Evolutionary conservation across 345 rosid species (phyloP), one percentile per base, ranked within the genome.

Genomic region (Firmiana major): DNA sequence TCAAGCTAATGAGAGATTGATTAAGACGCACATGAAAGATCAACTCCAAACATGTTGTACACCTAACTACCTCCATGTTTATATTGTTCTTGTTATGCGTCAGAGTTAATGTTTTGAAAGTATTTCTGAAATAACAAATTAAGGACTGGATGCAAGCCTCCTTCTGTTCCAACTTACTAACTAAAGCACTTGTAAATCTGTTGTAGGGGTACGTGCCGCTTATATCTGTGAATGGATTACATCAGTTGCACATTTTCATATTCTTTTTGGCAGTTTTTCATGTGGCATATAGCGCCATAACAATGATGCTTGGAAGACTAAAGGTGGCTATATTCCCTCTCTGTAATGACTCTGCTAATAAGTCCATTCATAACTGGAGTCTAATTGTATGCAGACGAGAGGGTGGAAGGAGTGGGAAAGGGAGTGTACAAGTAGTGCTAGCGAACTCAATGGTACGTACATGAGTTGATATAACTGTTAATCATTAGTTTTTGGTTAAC

Each of bases 201-300:
- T 71, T 81, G 68, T 63, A 91, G 98, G 99, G 90, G 19, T 3
- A 31, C 34, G 34, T 31, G 34, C 34, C 34, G 3, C 34, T 31
- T 31, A 31, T 96, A 81, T 92, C 99, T 26, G 43, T 83, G 62
- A 76, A 92, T 38, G 99, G 90, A 34, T 78, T 96, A 79, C 99
- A 93, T 83, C 99, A 96, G 81, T 65, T 96, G 77, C 98, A 93
- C 81, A 96, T 93, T 63, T 93, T 92, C 85, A 90, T 93, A 6
- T 96, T 93, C 88, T 96, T 96, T 81, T 88, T 93, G 75, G 98
- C 99, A 59, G 94, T 89, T 81, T 93, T 96, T 81, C 99, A 96
- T 79, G 98, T 93, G 46, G 42, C 87, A 16, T 90, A 92, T 63
- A 88, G 99, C 78, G 92, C 89, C 19, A 57, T 85, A 24, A 92